These are phyloP conservation scores for Ganoderma sinense DNA, from an alignment of 1,284 basidiomycete genomes.

Conservation along the genomic window DNA sequence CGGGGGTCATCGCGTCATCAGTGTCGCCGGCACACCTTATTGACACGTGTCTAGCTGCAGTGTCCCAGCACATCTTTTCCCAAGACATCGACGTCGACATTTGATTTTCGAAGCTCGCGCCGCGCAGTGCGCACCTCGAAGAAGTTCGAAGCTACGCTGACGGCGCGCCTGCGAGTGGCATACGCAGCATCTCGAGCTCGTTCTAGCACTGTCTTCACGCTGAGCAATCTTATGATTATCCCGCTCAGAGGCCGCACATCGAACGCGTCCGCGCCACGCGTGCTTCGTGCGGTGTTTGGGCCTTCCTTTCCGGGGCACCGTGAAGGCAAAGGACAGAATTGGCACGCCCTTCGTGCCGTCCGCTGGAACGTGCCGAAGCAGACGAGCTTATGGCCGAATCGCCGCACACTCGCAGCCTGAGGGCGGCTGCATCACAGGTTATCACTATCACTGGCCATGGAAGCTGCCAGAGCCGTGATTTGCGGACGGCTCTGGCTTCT, in stretches of 20 bases:
- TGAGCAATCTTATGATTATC: no score
- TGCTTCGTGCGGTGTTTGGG: not conserved
- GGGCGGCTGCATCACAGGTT: not conserved
- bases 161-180: no score
- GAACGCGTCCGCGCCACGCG: not conserved
- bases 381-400: not conserved
- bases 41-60: not conserved
- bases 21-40: not conserved
- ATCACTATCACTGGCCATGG: not conserved
- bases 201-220: no score
- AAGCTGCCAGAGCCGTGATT: not conserved
- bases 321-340: not conserved
- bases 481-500: not conserved
- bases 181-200: no score
- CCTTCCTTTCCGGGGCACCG: not conserved
- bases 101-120: no score
- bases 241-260: not conserved
- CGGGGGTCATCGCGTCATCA: not conserved
- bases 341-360: not conserved
- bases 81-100: no score
- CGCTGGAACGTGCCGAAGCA: not conserved
- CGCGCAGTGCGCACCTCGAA: not conserved
- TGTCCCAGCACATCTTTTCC: not conserved
- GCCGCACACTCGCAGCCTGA: not conserved
- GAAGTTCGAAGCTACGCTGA: not conserved